phyloP scores from a whole-genome alignment of 257 asterid genomes.

The Leonotis leonurus region DNA sequence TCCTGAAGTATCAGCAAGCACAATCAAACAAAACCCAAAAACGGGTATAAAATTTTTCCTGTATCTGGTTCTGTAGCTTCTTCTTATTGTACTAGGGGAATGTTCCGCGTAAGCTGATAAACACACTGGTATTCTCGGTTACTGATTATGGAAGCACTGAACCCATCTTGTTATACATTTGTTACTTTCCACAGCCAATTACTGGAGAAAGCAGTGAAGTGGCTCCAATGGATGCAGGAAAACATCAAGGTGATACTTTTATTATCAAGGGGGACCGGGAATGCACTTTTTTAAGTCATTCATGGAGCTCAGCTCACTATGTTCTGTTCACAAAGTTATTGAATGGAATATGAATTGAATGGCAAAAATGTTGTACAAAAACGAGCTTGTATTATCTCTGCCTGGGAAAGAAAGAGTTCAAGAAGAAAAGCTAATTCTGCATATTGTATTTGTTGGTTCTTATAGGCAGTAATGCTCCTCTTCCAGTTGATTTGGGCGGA shows the following conservation, averaged over 20 bases:
- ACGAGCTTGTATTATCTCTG: neutral
- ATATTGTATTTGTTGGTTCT: conserved; percentile 17
- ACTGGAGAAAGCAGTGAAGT: conserved; percentile 83
- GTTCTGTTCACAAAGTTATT: neutral
- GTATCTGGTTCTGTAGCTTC: conserved; percentile 9
- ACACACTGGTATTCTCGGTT: neutral
- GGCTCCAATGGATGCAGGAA: conserved; percentile 46
- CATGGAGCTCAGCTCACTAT: neutral
- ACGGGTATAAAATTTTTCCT: conserved; percentile 43
- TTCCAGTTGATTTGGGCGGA: conserved; percentile 51
- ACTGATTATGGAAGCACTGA: neutral
- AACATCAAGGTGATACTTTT: conserved; percentile 47
- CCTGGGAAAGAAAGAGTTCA: neutral
- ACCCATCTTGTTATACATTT: conserved; percentile 4
- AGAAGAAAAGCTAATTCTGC: conserved; percentile 10
- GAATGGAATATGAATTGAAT: neutral
- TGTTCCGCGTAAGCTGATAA: neutral
- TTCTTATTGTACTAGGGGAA: conserved; percentile 4
- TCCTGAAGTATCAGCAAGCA: conserved; percentile 92
- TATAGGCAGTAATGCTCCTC: conserved; percentile 45
- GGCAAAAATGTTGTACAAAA: neutral
- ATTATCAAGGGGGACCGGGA: neutral
- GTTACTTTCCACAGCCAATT: conserved; percentile 46
- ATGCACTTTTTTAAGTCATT: neutral
- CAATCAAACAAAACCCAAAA: conserved; percentile 68